phyloP scores from a whole-genome alignment of 2,329 filamentous ascomycete genomes.

The Myriangium duriaei region DNA sequence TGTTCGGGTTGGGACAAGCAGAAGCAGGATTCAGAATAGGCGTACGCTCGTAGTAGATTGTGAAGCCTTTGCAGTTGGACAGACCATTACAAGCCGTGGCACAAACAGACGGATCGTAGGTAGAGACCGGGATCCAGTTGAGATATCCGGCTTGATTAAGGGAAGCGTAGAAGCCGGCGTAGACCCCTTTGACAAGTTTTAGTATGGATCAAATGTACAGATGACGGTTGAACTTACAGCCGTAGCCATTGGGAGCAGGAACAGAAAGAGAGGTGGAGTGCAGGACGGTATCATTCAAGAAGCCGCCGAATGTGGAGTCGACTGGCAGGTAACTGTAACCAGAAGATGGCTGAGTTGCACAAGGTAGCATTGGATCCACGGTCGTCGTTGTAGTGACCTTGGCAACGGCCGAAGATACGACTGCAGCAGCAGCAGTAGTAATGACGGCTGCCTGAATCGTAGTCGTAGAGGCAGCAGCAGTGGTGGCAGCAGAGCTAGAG shows the following conservation, averaged over 20 bases:
- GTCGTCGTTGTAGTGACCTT: not conserved
- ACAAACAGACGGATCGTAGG: slow-evolving; percentile 15
- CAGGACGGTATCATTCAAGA: not conserved
- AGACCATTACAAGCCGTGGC: slow-evolving; percentile 14
- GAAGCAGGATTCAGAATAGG: slow-evolving; percentile 21
- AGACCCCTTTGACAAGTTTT: slow-evolving; percentile 1
- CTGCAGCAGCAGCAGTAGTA: not conserved
- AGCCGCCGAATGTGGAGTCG: not conserved
- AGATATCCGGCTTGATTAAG: slow-evolving; percentile 4
- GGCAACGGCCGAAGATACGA: not conserved
- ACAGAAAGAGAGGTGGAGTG: not conserved
- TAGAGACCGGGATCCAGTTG: slow-evolving; percentile 1
- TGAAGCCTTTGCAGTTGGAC: slow-evolving; percentile 15
- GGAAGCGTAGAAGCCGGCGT: slow-evolving; percentile 4
- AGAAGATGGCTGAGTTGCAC: slow-evolving; percentile 2
- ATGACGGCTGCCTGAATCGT: not conserved
- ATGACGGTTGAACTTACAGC: no score
- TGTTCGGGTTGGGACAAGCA: slow-evolving; percentile 22
- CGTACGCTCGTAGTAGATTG: slow-evolving; percentile 21
- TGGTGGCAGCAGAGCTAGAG: not conserved
- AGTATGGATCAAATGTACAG: no score
- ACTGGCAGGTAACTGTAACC: not conserved
- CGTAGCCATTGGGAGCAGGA: not conserved
- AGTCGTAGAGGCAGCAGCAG: not conserved
- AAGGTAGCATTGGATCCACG: not conserved